Evolutionary conservation across 192 early-diverging fungal species (phyloP), one percentile per base, ranked within the genome.

Genomic region (Backusella mclennaniae): DNA sequence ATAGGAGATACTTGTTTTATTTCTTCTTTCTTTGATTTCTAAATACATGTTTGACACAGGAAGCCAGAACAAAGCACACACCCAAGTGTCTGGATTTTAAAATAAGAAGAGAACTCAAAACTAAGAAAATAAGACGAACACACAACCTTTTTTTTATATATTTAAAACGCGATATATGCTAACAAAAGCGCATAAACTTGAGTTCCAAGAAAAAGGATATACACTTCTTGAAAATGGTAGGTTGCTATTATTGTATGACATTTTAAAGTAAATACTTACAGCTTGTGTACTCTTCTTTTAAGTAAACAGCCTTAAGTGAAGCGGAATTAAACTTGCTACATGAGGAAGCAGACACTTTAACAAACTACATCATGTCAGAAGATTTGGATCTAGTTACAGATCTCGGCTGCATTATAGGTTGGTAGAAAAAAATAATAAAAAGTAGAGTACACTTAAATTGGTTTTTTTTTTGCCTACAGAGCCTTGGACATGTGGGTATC

Each of bases 331-430:
- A 53, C 17, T 6, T 26, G 11, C 46, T 82, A 19, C 74, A 79
- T 69, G 41, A 75, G 14, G 81, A 82, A 73, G 77, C 81, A 9
- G 75, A 82, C 33, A 66, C 53, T 12, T 68, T 84, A 17, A 21
- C 76, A 14, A 80, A 84, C 41, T 41, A 80, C 35, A 17, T 80
- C 15, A 77, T 77, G 41, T 63, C 75, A 39, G 74, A 79, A 71
- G 76, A 70, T 6, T 42, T 66, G 15, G 82, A 84, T 76, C 69
- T 84, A 29, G 44, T 78, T 15, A 67, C 17, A 9, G 82, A 84
- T 68, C 46, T 77, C 19, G 82, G 82, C 44, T 77, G 82, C 23
- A 76, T 84, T 52, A 68, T 84, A 66, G 82, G 82, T 44, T 72
- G 6, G 6, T 67, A 41, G 6, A 14, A 23, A 6, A 7, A 11